phyloP scores from a whole-genome alignment of 371 early-diverging fungal genomes.

The Lichtheimia hyalospora region DNA sequence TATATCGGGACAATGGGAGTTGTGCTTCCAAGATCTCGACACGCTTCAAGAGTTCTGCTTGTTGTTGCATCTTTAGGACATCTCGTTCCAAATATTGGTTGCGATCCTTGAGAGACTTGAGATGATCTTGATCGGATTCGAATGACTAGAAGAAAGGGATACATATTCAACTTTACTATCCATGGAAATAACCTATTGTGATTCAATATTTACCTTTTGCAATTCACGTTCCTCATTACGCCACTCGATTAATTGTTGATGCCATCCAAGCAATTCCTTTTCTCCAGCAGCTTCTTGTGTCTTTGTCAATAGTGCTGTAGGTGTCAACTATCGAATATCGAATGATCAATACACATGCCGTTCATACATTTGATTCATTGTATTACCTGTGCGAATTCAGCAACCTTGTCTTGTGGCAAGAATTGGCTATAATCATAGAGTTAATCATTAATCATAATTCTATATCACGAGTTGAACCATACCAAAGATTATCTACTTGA shows the following conservation, averaged over 20 bases:
- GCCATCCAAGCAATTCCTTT: slow-evolving; percentile 60
- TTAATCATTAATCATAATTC: neutral
- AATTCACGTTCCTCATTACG: slow-evolving; percentile 63
- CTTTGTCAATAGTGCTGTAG: slow-evolving; percentile 73
- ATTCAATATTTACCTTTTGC: slow-evolving; percentile 34
- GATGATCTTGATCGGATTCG: slow-evolving; percentile 53
- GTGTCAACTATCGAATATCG: slow-evolving; percentile 59
- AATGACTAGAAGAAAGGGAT: slow-evolving; percentile 39
- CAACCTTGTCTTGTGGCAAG: slow-evolving; percentile 93
- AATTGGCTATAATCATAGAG: slow-evolving; percentile 70
- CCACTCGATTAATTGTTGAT: slow-evolving; percentile 63
- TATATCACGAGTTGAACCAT: slow-evolving; percentile 25
- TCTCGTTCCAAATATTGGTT: slow-evolving; percentile 71
- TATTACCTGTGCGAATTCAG: slow-evolving; percentile 84
- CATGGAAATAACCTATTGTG: neutral
- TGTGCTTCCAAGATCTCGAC: slow-evolving; percentile 47
- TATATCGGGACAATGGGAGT: slow-evolving; percentile 64
- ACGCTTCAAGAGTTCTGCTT: slow-evolving; percentile 52
- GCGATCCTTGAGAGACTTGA: slow-evolving; percentile 56
- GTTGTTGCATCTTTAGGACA: slow-evolving; percentile 71
- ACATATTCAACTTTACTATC: too few relatives aligned
- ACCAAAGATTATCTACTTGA: slow-evolving; percentile 97
- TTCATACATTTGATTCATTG: neutral
- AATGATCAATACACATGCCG: neutral
- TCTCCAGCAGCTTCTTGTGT: slow-evolving; percentile 88